A percentile compares a stretch with the other conserved stretches of the same genome.
Conservation (phyloP, 441 rosid species). For the Gossypium laxum region DNA sequence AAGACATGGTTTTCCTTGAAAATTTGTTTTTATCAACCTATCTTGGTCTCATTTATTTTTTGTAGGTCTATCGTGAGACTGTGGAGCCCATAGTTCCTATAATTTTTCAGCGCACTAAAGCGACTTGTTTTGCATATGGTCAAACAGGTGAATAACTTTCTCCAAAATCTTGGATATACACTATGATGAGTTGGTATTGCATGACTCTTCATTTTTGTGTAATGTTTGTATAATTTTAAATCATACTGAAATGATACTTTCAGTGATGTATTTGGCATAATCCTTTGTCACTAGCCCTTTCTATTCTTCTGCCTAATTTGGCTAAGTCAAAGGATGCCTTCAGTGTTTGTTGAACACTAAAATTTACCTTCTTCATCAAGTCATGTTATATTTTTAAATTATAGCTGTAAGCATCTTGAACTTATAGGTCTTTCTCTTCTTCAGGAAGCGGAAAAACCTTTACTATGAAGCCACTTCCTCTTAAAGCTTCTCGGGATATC, state of each 20-base stretch:
- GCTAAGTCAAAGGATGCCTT: neutral
- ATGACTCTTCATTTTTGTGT: neutral
- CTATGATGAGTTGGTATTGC: neutral
- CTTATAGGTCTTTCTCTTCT: conserved; percentile 17
- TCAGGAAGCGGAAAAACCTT: conserved; percentile 95
- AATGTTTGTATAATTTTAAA: neutral
- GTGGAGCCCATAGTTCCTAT: conserved; percentile 96
- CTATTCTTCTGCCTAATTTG: neutral
- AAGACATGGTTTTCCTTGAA: neutral
- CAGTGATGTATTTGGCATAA: neutral
- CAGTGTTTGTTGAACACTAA: neutral
- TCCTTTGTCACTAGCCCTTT: neutral
- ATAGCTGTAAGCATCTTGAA: conserved; percentile 9
- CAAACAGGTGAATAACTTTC: conserved; percentile 62
- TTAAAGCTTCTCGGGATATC: conserved; percentile 81
- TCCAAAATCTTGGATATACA: conserved; percentile 3
- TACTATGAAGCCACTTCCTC: conserved; percentile 92
- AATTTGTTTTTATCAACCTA: conserved; percentile 8
- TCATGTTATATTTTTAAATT: conserved; percentile 1
- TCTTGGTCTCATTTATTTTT: conserved; percentile 14
- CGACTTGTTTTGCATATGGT: conserved; percentile 98
- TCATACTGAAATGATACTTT: neutral
- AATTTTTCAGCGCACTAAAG: conserved; percentile 83
- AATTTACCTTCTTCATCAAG: neutral
- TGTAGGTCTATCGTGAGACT: conserved; percentile 77